These are phyloP conservation scores for Sanghuangporus baumii DNA, from an alignment of 1,284 basidiomycete genomes.

Conservation along the genomic window DNA sequence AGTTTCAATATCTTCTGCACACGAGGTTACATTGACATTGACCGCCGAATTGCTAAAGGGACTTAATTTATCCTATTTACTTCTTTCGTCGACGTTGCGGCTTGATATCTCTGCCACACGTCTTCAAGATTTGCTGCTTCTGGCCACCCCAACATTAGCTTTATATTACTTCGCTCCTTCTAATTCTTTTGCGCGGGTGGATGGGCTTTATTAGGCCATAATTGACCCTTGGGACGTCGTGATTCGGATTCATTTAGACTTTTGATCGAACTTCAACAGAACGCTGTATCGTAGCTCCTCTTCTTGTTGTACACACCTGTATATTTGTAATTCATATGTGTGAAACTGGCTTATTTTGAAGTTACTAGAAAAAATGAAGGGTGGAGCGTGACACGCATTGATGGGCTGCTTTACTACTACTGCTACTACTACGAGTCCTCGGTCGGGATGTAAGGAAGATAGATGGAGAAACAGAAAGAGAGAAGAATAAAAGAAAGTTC, in stretches of 20 bases:
- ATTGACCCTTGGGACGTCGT: no score
- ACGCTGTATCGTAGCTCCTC: no score
- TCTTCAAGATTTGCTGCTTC: no score
- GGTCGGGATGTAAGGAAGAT: background rate
- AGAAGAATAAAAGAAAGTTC: background rate
- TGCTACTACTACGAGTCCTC: background rate
- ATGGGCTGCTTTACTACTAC: background rate
- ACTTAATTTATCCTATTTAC: constrained; percentile 1
- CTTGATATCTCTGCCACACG: background rate
- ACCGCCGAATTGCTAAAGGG: background rate
- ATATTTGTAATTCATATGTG: background rate
- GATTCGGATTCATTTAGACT: no score
- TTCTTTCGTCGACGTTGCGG: background rate
- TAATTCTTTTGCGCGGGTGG: no score
- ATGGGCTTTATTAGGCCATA: no score
- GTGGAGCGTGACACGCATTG: background rate
- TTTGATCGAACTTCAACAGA: no score
- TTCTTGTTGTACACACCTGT: background rate
- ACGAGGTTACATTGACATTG: no score
- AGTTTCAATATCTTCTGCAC: no score
- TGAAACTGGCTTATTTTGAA: background rate
- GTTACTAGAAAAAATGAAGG: background rate
- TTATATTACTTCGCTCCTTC: no score
- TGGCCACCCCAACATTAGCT: no score
- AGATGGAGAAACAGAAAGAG: background rate